Base-by-base conservation (phyloP, 176 grass and related monocot species). In the Phoenix roebelenii region DNA sequence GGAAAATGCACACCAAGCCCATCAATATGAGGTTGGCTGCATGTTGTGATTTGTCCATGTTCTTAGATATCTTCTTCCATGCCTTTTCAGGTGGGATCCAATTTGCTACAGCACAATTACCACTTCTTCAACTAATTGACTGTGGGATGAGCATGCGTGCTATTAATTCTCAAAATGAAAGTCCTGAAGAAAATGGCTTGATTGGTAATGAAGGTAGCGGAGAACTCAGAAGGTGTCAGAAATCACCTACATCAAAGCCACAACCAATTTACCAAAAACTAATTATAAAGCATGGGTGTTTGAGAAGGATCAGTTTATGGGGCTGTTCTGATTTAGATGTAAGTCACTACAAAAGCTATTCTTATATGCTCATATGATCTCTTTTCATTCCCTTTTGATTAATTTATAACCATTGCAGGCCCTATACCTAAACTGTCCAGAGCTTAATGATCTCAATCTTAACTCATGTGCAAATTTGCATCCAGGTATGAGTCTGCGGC, bases 301-400 rank as follows among this genome's bases (percentile, higher is more conserved):
- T 92, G 50, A 98, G 75, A 53, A 88, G 83, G 62, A 78, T 98
- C 12, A 98, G 84, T 66, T 81, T 98, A 5, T 98, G 93, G 93
- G 87, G 78, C 6, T 92, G 93, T 57, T 92, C 93, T 39, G 84
- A 61, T 16, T 72, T 92, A 28, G 81, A 92, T 64, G 87, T 88
- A 74, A 88, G 77, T 71, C 22, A 57, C 20, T 0, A 35, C 24
- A 75, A 35, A 54, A 63, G 15, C 54, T 16, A 18, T 51, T 55
- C 39, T 49, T 52, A n/a, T 58, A 7, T 14, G 35, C 35, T 44
- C 35, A 2, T 6, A 44, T 44, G 9, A 44, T 44, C 35, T 44
- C 35, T 44, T 14, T 12, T 44, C 35, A 44, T 14, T 44, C 35
- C 2, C 35, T 44, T 30, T 44, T 44, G 35, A 44, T 44, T 44